phyloP scores from a whole-genome alignment of 805 yeast genomes.

The Sugiyamaella smithiae region DNA sequence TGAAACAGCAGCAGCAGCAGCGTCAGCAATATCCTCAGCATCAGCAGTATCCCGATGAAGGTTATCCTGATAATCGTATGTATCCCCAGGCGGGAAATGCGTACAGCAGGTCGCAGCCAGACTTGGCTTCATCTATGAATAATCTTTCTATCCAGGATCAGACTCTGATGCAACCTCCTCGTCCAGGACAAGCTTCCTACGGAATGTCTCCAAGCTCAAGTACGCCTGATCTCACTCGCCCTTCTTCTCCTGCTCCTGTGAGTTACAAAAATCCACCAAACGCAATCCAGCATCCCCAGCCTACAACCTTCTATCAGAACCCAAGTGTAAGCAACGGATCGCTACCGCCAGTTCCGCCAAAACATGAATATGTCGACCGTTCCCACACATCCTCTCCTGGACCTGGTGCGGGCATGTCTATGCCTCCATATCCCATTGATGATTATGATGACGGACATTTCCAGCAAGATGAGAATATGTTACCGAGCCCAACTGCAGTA shows the following conservation, averaged over 20 bases:
- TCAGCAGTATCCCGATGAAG: background rate
- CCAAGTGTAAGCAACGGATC: no score
- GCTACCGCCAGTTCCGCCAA: slow-evolving; percentile 14
- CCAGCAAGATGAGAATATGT: slow-evolving; percentile 2
- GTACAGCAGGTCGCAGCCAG: slow-evolving; percentile 18
- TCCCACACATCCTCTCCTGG: slow-evolving; percentile 5
- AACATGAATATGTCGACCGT: slow-evolving; percentile 12
- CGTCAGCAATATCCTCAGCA: slow-evolving; percentile 7
- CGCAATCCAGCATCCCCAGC: no score
- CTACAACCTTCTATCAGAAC: background rate
- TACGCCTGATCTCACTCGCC: slow-evolving; percentile 4
- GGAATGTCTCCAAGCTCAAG: background rate
- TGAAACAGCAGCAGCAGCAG: slow-evolving; percentile 6
- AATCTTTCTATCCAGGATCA: slow-evolving; percentile 15
- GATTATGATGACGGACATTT: background rate
- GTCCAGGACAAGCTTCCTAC: slow-evolving; percentile 3
- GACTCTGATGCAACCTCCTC: slow-evolving; percentile 15
- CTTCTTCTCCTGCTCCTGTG: background rate
- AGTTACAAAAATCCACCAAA: background rate
- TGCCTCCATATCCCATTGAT: slow-evolving; percentile 9
- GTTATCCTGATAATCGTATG: background rate
- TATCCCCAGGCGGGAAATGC: background rate
- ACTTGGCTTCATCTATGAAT: slow-evolving; percentile 14
- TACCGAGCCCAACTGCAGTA: slow-evolving; percentile 21
- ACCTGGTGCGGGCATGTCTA: background rate